These are phyloP conservation scores for Phylloporus sp. DNA, from an alignment of 768 basidiomycete species.

Conservation along the genomic window DNA sequence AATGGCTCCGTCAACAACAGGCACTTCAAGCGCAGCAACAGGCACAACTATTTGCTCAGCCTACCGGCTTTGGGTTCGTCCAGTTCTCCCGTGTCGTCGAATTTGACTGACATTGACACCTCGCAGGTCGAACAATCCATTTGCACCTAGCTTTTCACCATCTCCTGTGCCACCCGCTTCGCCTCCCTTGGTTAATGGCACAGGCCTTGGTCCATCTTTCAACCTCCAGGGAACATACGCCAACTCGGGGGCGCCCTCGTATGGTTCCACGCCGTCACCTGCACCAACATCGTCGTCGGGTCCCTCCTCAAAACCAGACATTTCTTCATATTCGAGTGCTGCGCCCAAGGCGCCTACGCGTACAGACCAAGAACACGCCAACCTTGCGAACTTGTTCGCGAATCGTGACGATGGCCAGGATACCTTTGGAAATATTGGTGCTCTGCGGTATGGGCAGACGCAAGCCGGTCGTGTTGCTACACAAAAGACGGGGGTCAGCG, in stretches of 20 bases:
- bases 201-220: constrained; percentile 48
- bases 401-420: constrained; percentile 91
- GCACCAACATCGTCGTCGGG: constrained; percentile 40
- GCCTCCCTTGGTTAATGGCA: constrained; percentile 31
- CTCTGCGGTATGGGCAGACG: constrained; percentile 66
- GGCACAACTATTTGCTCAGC: constrained; percentile 50
- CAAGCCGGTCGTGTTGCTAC: constrained; percentile 46
- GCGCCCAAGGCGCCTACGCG: constrained; percentile 32
- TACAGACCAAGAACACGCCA: constrained; percentile 66
- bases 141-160: constrained; percentile 49
- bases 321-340: constrained; percentile 14
- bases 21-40: constrained; percentile 43
- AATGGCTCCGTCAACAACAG: constrained; percentile 64
- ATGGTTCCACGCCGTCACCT: constrained; percentile 39
- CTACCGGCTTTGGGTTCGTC: constrained; percentile 73
- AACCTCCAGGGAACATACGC: constrained; percentile 69
- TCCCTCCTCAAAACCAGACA: constrained; percentile 35
- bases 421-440: constrained; percentile 90
- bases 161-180: constrained; percentile 33
- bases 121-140: constrained; percentile 92
- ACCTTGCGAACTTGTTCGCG: constrained; percentile 79
- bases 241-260: constrained; percentile 34
- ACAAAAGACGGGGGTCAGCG: constrained; percentile 45
- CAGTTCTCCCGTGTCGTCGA: background rate
- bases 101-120: constrained; percentile 23